These are phyloP conservation scores for Diaporthe destruens DNA, from an alignment of 2,329 filamentous ascomycete genomes.

Conservation along the genomic window DNA sequence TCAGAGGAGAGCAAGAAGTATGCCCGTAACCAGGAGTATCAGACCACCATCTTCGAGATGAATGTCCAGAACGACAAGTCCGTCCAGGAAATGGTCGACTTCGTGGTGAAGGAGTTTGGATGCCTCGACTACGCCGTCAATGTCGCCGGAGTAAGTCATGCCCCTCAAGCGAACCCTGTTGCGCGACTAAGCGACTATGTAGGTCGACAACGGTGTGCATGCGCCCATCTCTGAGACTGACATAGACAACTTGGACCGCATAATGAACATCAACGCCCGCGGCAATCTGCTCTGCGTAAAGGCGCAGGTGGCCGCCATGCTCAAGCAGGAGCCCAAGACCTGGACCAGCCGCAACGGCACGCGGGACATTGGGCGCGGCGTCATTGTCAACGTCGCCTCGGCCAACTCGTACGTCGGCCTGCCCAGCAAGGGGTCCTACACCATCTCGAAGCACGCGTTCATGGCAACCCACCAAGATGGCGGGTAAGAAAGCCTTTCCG, in stretches of 20 bases:
- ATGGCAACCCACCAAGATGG: too few relatives aligned
- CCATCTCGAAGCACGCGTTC: too few relatives aligned
- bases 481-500: too few relatives aligned
- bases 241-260: conserved; percentile 43
- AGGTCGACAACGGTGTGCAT: conserved; percentile 42
- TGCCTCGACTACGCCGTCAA: conserved; percentile 45
- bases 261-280: conserved; percentile 45
- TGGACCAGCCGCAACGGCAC: conserved; percentile 42
- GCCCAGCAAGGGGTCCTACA: too few relatives aligned
- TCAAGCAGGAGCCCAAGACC: conserved; percentile 42
- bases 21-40: conserved; percentile 42
- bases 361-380: conserved; percentile 43
- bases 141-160: conserved; percentile 41
- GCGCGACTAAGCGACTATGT: too few relatives aligned
- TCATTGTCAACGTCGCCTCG: conserved; percentile 43
- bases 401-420: conserved; percentile 21
- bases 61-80: conserved; percentile 42
- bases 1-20: conserved; percentile 44
- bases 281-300: conserved; percentile 43
- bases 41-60: conserved; percentile 32
- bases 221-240: conserved; percentile 42
- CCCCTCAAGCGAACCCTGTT: not conserved
- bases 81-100: conserved; percentile 44
- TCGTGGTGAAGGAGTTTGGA: conserved; percentile 42
- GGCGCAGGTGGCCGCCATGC: conserved; percentile 42